phyloP scores from a whole-genome alignment of 805 yeast genomes.

The Metschnikowia baotianmanensis region DNA sequence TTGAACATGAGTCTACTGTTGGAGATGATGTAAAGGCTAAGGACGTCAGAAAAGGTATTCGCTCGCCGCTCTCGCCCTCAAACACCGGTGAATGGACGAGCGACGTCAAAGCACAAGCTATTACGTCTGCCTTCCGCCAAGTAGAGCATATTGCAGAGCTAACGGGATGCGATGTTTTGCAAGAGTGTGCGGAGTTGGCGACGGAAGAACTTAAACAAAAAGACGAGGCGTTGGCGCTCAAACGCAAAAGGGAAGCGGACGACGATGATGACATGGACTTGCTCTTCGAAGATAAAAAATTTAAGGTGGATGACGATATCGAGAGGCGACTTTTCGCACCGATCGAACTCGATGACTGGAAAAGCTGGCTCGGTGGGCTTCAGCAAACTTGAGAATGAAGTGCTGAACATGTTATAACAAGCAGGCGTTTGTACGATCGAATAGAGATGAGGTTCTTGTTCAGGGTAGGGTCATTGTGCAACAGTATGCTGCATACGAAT shows the following conservation, averaged over 20 bases:
- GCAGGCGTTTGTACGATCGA: too few relatives aligned
- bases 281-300: slow-evolving; percentile 37
- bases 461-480: too few relatives aligned
- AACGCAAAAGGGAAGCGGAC: slow-evolving; percentile 23
- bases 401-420: too few relatives aligned
- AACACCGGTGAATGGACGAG: slow-evolving; percentile 39
- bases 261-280: slow-evolving; percentile 34
- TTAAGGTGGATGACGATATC: slow-evolving; percentile 24
- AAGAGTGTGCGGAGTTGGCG: slow-evolving; percentile 19
- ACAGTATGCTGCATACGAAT: too few relatives aligned
- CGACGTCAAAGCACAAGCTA: slow-evolving; percentile 44
- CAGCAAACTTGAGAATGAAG: slow-evolving; percentile 4
- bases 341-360: slow-evolving; percentile 37
- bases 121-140: slow-evolving; percentile 46
- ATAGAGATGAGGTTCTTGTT: not conserved
- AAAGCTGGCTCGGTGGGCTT: slow-evolving; percentile 17
- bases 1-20: slow-evolving; percentile 31
- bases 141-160: slow-evolving; percentile 38
- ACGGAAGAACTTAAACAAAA: slow-evolving; percentile 23
- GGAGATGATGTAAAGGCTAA: slow-evolving; percentile 4
- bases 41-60: slow-evolving; percentile 13
- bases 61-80: slow-evolving; percentile 41
- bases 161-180: slow-evolving; percentile 22
- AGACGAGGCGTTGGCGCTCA: slow-evolving; percentile 1
- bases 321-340: slow-evolving; percentile 26